Percentiles rank a stretch among this genome's conserved stretches.
phyloP scores from a whole-genome alignment of 176 grass and related monocot genomes.

The Hsuehochloa calcarea region DNA sequence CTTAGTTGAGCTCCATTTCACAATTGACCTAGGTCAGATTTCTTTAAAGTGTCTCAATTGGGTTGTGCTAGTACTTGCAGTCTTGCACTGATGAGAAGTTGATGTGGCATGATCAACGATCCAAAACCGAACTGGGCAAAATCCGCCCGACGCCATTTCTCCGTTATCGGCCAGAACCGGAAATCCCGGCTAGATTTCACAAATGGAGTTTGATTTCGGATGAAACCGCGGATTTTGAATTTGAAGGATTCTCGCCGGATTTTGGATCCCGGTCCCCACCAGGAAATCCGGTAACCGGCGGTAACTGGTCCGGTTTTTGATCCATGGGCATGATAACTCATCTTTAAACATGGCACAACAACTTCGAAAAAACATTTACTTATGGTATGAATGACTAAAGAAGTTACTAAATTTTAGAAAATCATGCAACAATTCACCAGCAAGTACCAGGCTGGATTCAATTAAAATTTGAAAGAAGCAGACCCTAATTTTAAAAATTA shows the following conservation, averaged over 20 bases:
- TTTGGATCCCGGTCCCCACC: no score
- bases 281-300: no score
- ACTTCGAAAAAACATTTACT: background rate
- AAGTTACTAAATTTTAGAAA: background rate
- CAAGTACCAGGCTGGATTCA: background rate
- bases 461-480: constrained; percentile 1
- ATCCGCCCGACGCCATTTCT: no score
- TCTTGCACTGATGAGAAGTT: background rate
- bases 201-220: no score
- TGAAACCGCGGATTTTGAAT: no score
- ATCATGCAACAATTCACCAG: background rate
- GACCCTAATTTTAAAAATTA: background rate
- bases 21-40: background rate
- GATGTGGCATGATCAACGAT: background rate
- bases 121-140: no score
- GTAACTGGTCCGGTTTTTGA: no score
- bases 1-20: background rate
- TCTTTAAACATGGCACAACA: constrained; percentile 10
- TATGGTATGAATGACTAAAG: background rate
- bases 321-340: no score
- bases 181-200: no score
- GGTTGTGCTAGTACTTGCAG: background rate
- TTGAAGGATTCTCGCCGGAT: no score
- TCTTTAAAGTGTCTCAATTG: background rate
- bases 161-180: no score